phyloP scores from a whole-genome alignment of 140 eudicot genomes.

The Senecio squalidus region DNA sequence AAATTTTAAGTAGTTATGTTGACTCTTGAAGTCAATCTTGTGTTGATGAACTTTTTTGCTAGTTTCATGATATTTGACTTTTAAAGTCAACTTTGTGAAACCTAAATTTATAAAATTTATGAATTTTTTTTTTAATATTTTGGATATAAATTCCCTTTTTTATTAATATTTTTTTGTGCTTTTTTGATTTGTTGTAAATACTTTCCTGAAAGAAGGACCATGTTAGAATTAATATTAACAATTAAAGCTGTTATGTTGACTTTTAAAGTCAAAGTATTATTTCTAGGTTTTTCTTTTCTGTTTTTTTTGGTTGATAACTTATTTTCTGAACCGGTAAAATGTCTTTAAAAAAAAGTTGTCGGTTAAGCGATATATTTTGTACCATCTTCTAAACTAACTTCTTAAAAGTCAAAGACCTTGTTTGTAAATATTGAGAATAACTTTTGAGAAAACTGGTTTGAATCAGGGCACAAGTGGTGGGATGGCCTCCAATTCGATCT shows the following conservation, averaged over 20 bases:
- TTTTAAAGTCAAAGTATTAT: slow-evolving; percentile 19
- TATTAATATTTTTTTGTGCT: not conserved
- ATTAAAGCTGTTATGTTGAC: slow-evolving; percentile 14
- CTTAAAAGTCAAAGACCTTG: not conserved
- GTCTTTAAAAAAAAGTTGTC: too few relatives aligned
- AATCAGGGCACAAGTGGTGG: slow-evolving; percentile 56
- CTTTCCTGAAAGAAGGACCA: slow-evolving; percentile 7
- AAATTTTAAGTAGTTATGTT: too few relatives aligned
- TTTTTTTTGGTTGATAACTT: not conserved
- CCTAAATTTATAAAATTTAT: too few relatives aligned
- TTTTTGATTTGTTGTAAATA: slow-evolving; percentile 10
- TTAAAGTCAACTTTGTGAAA: too few relatives aligned
- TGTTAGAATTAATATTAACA: not conserved
- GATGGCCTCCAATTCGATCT: slow-evolving; percentile 78
- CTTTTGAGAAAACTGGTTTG: not conserved
- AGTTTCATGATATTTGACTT: too few relatives aligned
- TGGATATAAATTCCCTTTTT: not conserved
- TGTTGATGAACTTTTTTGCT: too few relatives aligned
- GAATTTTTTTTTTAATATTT: too few relatives aligned
- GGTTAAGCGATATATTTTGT: too few relatives aligned
- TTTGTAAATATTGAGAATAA: not conserved
- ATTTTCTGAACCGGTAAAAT: too few relatives aligned
- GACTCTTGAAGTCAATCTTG: too few relatives aligned
- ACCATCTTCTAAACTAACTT: too few relatives aligned
- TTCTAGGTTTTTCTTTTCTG: slow-evolving; percentile 5